Evolutionary conservation across 2,329 filamentous ascomycete species (phyloP).

Genomic region (Aspergillus sp.): DNA sequence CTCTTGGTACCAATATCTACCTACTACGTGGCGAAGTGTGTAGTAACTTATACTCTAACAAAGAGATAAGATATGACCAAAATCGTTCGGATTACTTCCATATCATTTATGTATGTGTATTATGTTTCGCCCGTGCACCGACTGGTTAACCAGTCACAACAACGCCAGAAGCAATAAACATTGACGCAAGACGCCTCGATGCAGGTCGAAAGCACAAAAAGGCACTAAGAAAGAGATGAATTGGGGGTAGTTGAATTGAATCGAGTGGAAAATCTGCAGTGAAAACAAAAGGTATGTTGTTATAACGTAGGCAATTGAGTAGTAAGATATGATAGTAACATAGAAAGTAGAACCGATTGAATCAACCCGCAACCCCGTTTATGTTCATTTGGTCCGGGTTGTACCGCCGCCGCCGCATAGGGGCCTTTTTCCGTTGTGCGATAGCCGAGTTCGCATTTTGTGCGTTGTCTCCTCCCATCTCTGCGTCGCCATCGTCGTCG

Average conservation of each 20-base stretch:
- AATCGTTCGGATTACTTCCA: not conserved
- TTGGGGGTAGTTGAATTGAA: not conserved
- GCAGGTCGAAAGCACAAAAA: conserved; percentile 12
- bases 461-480: conserved; percentile 31
- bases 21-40: too few relatives aligned
- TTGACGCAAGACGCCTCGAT: conserved; percentile 22
- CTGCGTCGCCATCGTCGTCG: conserved; percentile 39
- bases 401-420: conserved; percentile 41
- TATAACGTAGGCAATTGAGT: not conserved
- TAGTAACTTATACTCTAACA: not conserved
- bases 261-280: not conserved
- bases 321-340: not conserved
- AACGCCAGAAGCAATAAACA: conserved; percentile 11
- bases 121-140: not conserved
- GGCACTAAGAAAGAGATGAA: conserved; percentile 9
- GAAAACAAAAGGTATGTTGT: not conserved
- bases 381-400: conserved; percentile 35
- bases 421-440: conserved; percentile 43
- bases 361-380: conserved; percentile 30
- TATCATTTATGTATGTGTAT: not conserved
- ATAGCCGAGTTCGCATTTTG: conserved; percentile 37
- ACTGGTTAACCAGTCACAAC: conserved; percentile 3
- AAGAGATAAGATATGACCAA: not conserved
- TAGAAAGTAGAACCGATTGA: not conserved
- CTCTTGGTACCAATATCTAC: too few relatives aligned